Evolutionary conservation across 768 basidiomycete species (phyloP).

Genomic region (Pleurotus sapidus): DNA sequence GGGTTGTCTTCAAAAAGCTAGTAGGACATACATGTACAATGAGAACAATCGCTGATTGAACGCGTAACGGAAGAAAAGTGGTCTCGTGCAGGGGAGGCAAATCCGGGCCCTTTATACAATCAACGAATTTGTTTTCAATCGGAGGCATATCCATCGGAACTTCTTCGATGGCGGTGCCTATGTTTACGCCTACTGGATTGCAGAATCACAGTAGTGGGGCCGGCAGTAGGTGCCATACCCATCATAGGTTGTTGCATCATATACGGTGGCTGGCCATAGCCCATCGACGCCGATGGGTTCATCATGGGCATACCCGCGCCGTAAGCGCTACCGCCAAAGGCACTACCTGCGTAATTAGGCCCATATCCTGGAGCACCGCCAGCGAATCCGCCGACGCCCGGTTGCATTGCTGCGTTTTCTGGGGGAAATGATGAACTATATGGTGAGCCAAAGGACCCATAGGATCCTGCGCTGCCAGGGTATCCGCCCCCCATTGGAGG

Average conservation of each 20-base stretch:
- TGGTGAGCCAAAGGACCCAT: background rate
- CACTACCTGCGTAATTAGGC: slow-evolving; percentile 1
- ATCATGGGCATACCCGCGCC: slow-evolving; percentile 8
- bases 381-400: slow-evolving; percentile 7
- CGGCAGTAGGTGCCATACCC: background rate
- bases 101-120: no score
- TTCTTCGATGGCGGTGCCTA: slow-evolving; percentile 6
- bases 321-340: slow-evolving; percentile 4
- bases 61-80: no score
- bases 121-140: background rate
- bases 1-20: no score
- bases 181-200: slow-evolving; percentile 6
- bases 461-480: background rate
- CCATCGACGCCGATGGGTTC: background rate
- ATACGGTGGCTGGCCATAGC: slow-evolving; percentile 4
- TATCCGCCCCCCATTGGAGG: background rate
- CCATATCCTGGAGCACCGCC: background rate
- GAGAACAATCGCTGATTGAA: no score
- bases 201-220: slow-evolving; percentile 2
- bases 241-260: slow-evolving; percentile 6
- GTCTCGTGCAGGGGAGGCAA: no score
- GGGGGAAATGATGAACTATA: background rate
- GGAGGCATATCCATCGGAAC: slow-evolving; percentile 6
- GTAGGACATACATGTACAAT: no score
- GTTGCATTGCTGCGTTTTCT: background rate